Percentiles rank a stretch among this genome's conserved stretches.
Evolutionary conservation across 2,329 filamentous ascomycete species (phyloP).

Genomic region (Aplosporella prunicola): DNA sequence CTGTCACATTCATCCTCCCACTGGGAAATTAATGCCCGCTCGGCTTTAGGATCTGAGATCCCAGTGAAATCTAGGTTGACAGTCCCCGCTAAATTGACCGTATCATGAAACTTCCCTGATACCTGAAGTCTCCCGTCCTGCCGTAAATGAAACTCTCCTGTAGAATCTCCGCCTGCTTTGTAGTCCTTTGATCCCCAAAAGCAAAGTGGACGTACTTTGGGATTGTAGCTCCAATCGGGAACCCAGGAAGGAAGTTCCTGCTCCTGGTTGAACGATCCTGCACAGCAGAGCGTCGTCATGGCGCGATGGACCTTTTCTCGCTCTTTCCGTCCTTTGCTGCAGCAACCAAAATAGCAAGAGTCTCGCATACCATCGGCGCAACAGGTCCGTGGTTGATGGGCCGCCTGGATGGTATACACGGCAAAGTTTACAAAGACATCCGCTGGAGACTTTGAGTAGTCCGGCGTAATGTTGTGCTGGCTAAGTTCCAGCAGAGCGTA

Average conservation of each 20-base stretch:
- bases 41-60: conserved; percentile 1
- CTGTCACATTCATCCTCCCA: conserved; percentile 6
- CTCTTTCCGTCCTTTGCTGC: conserved; percentile 2
- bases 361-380: conserved; percentile 4
- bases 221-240: conserved; percentile 5
- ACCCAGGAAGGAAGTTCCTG: conserved; percentile 9
- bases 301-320: conserved; percentile 5
- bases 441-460: conserved; percentile 6
- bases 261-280: conserved; percentile 5
- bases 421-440: conserved; percentile 9
- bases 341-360: conserved; percentile 4
- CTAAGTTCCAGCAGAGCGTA: conserved; percentile 20
- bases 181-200: conserved; percentile 7
- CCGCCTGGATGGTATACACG: not conserved
- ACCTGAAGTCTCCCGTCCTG: conserved; percentile 2
- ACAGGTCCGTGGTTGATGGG: conserved; percentile 2
- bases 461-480: conserved; percentile 6
- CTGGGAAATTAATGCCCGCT: conserved; percentile 4
- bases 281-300: conserved; percentile 10
- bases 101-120: conserved; percentile 6
- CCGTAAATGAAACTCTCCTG: conserved; percentile 1
- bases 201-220: conserved; percentile 6
- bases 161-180: conserved; percentile 1
- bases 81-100: conserved; percentile 1
- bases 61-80: conserved; percentile 3